Percentiles rank a stretch among this genome's conserved stretches.
Conservation (phyloP, 179 eudicot species). For the Heliamphora pulchella region DNA sequence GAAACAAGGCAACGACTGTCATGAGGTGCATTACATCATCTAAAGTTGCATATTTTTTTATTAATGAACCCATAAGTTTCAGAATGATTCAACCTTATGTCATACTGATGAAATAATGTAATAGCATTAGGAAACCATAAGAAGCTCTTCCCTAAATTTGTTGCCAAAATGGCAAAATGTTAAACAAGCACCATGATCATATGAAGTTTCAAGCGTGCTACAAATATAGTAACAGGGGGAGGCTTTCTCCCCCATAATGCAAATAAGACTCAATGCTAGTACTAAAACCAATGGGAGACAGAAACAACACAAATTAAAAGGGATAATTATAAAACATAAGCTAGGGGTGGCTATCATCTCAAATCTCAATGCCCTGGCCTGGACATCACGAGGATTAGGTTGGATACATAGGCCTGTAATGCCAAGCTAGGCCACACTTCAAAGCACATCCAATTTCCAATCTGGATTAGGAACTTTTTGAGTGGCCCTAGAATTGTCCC, state of each 20-base stretch:
- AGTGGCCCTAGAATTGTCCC: background rate
- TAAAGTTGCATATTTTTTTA: background rate
- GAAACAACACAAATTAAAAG: background rate
- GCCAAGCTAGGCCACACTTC: background rate
- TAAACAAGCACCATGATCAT: background rate
- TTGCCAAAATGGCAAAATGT: background rate
- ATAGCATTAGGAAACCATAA: background rate
- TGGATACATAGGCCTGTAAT: background rate
- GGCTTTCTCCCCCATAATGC: background rate
- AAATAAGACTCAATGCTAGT: background rate
- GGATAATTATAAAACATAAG: background rate
- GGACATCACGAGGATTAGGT: background rate
- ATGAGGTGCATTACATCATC: background rate
- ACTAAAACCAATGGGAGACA: background rate
- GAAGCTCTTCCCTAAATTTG: background rate
- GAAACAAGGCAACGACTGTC: background rate
- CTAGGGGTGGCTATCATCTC: conserved; percentile 10
- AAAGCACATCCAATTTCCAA: background rate
- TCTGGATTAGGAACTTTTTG: background rate
- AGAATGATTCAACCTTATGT: background rate
- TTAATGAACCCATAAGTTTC: background rate
- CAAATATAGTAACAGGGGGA: background rate
- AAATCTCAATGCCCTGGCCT: background rate
- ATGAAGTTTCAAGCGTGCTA: background rate
- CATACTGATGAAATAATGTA: background rate